phyloP scores from a whole-genome alignment of 1,139 yeast genomes.

The Suhomyces wounanorum region DNA sequence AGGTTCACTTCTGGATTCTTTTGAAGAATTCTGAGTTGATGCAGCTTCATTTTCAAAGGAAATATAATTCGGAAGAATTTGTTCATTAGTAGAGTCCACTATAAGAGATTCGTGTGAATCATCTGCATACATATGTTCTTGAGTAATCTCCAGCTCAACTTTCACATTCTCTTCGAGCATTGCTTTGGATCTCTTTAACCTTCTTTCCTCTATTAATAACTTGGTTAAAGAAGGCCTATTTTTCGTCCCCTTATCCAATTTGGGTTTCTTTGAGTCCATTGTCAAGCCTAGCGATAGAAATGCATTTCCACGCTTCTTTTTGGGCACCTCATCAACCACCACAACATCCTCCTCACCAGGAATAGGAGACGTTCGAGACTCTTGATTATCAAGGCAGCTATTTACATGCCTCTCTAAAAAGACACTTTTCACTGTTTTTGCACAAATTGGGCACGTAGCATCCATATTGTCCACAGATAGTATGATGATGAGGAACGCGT shows the following conservation, averaged over 20 bases:
- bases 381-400: constrained; percentile 34
- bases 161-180: not conserved
- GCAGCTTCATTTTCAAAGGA: not conserved
- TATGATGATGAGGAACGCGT: not conserved
- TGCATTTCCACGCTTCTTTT: constrained; percentile 18
- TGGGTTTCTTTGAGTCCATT: constrained; percentile 27
- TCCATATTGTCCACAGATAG: constrained; percentile 13
- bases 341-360: constrained; percentile 9
- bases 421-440: constrained; percentile 22
- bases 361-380: constrained; percentile 5
- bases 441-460: constrained; percentile 41
- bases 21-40: not conserved
- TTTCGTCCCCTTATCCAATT: constrained; percentile 10
- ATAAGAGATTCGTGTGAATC: not conserved
- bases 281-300: constrained; percentile 36
- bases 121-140: not conserved
- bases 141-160: not conserved
- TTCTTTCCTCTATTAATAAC: constrained; percentile 12
- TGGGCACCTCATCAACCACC: constrained; percentile 6
- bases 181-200: constrained; percentile 2
- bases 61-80: not conserved
- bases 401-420: constrained; percentile 46
- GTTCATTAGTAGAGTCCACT: not conserved
- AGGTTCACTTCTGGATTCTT: not conserved
- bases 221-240: constrained; percentile 13